Evolutionary conservation across 2,329 filamentous ascomycete species (phyloP).

Genomic region (Bipolaris oryzae): DNA sequence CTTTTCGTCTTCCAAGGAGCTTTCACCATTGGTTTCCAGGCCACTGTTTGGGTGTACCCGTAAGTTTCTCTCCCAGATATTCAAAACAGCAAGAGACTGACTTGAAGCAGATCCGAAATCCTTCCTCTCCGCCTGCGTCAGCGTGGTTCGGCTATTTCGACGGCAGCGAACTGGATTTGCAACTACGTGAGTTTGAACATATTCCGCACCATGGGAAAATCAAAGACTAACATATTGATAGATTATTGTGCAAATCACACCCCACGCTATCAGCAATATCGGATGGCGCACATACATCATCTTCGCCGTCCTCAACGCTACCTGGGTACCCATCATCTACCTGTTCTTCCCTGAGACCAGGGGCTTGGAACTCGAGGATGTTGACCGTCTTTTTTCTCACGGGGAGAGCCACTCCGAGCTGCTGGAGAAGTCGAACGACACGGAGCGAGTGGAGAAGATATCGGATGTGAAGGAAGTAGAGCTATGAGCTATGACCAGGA

Average conservation of each 20-base stretch:
- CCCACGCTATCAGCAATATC: slow-evolving; percentile 55
- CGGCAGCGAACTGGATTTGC: slow-evolving; percentile 57
- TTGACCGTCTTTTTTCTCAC: slow-evolving; percentile 42
- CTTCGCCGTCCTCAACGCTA: slow-evolving; percentile 58
- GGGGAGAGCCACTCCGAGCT: background rate
- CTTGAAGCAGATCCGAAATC: slow-evolving; percentile 50
- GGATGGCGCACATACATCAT: slow-evolving; percentile 61
- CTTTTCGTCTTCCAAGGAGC: slow-evolving; percentile 27
- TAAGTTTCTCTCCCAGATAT: background rate
- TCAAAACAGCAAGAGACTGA: background rate
- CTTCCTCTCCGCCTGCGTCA: slow-evolving; percentile 57
- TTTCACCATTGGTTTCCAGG: slow-evolving; percentile 27
- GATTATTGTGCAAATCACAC: slow-evolving; percentile 60
- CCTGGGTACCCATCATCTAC: slow-evolving; percentile 55
- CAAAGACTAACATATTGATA: background rate
- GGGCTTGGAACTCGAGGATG: slow-evolving; percentile 45
- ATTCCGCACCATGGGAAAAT: background rate
- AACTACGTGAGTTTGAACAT: slow-evolving; percentile 46
- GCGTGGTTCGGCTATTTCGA: slow-evolving; percentile 58
- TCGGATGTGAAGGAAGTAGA: background rate
- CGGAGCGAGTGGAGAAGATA: background rate
- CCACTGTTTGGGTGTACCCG: slow-evolving; percentile 54
- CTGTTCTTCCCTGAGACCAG: slow-evolving; percentile 50
- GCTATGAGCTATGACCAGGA: background rate
- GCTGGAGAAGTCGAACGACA: background rate